Conservation (phyloP, 2,329 filamentous ascomycete species). For the Apiospora arundinis region DNA sequence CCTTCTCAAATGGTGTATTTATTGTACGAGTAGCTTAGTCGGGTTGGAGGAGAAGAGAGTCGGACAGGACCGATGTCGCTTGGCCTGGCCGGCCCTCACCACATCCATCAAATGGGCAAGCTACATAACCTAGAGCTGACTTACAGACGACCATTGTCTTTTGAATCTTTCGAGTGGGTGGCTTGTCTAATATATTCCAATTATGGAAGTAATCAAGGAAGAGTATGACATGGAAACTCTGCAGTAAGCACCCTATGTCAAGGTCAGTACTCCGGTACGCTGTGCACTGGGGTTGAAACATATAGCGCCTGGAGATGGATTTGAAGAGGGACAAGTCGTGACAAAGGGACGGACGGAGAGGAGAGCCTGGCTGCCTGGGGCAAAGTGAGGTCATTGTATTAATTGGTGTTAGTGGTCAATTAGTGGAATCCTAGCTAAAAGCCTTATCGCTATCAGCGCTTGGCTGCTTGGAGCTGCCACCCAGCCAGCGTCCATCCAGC, state of each 20-base stretch:
- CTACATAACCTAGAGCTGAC: neutral
- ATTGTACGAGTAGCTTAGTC: neutral
- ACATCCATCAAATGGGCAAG: too few relatives aligned
- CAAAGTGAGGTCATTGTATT: neutral
- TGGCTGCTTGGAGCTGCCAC: neutral
- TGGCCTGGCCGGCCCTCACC: too few relatives aligned
- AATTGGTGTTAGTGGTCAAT: neutral
- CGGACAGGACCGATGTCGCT: neutral
- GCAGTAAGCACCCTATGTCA: neutral
- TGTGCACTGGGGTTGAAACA: neutral
- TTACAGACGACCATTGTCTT: neutral
- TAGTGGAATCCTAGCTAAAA: neutral
- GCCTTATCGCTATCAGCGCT: slow-evolving; percentile 1
- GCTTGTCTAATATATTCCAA: neutral
- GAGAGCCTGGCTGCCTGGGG: too few relatives aligned
- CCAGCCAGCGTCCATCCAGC: neutral
- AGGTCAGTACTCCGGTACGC: neutral
- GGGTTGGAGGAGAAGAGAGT: neutral
- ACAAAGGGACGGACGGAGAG: too few relatives aligned
- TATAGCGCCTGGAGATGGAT: neutral
- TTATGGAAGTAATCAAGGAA: neutral
- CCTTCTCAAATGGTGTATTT: neutral
- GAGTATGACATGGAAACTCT: too few relatives aligned
- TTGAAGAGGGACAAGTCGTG: neutral
- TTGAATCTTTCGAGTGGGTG: neutral